These are phyloP conservation scores for Trichoderma parareesei DNA, from an alignment of 495 filamentous ascomycete genomes.

Conservation along the genomic window DNA sequence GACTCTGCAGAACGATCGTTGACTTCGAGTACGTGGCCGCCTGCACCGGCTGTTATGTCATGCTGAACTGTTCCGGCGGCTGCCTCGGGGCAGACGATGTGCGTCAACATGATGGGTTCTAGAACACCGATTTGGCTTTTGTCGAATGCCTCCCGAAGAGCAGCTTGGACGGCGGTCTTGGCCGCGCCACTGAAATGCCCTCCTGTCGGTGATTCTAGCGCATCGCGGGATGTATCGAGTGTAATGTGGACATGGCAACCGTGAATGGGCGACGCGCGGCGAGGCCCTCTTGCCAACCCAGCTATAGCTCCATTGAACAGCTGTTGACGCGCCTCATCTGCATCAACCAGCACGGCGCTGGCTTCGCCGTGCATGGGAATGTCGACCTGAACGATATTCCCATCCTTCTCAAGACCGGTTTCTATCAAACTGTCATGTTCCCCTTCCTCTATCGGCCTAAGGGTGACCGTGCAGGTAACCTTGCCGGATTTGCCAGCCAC, in stretches of 20 bases:
- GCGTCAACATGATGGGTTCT: slow-evolving; percentile 87
- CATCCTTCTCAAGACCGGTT: slow-evolving; percentile 34
- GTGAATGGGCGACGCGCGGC: slow-evolving; percentile 67
- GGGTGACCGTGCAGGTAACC: slow-evolving; percentile 61
- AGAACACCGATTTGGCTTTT: slow-evolving; percentile 54
- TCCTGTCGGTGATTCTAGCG: slow-evolving; percentile 57
- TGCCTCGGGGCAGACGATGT: slow-evolving; percentile 74
- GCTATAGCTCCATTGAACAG: slow-evolving; percentile 73
- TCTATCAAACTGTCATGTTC: slow-evolving; percentile 27
- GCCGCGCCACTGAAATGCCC: slow-evolving; percentile 74
- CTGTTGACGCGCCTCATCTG: slow-evolving; percentile 51
- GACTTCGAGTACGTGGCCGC: slow-evolving; percentile 78
- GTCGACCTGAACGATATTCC: slow-evolving; percentile 53
- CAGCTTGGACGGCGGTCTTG: slow-evolving; percentile 58
- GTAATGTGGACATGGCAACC: slow-evolving; percentile 58
- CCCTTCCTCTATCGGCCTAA: slow-evolving; percentile 51
- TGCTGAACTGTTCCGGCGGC: slow-evolving; percentile 80
- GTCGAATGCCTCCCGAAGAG: slow-evolving; percentile 49
- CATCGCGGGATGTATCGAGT: slow-evolving; percentile 55
- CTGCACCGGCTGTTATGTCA: slow-evolving; percentile 73
- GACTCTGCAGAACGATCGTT: slow-evolving; percentile 48
- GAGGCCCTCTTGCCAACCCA: slow-evolving; percentile 76
- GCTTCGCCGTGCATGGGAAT: slow-evolving; percentile 32
- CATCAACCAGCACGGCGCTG: slow-evolving; percentile 45
- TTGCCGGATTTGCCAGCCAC: slow-evolving; percentile 71